A percentile compares a stretch with the other conserved stretches of the same genome.
phyloP scores from a whole-genome alignment of 176 grass and related monocot species.

The Aegilops longissima region DNA sequence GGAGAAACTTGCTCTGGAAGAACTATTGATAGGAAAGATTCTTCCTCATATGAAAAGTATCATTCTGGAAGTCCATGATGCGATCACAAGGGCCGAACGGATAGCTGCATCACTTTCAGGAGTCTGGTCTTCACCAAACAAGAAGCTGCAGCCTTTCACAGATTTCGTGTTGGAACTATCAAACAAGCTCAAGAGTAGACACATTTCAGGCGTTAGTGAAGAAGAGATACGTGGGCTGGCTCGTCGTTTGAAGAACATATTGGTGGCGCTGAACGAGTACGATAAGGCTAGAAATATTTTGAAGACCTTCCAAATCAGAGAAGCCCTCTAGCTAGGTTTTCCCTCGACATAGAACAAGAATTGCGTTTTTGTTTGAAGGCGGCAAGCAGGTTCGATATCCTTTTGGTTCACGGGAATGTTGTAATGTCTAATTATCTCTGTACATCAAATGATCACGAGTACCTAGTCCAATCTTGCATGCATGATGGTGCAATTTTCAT shows the following conservation, averaged over 20 bases:
- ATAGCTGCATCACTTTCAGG: constrained; percentile 59
- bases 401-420: constrained; percentile 20
- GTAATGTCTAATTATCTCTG: constrained; percentile 28
- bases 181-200: constrained; percentile 67
- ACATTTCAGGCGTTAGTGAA: constrained; percentile 47
- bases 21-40: constrained; percentile 74
- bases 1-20: constrained; percentile 86
- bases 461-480: not conserved
- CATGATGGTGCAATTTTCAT: constrained; percentile 14
- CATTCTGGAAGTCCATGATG: constrained; percentile 77
- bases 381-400: constrained; percentile 30
- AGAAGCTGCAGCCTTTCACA: constrained; percentile 65
- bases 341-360: constrained; percentile 1
- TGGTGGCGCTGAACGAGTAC: constrained; percentile 73
- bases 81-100: constrained; percentile 68
- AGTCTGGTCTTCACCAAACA: constrained; percentile 43
- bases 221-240: constrained; percentile 64
- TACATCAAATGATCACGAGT: constrained; percentile 26
- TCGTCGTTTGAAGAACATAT: constrained; percentile 74
- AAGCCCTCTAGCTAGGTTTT: constrained; percentile 78
- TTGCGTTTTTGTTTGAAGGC: constrained; percentile 36
- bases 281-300: constrained; percentile 80
- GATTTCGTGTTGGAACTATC: constrained; percentile 72
- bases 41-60: constrained; percentile 93
- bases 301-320: constrained; percentile 77